phyloP scores from a whole-genome alignment of 208 protist species.

The Crithidia fasciculata region DNA sequence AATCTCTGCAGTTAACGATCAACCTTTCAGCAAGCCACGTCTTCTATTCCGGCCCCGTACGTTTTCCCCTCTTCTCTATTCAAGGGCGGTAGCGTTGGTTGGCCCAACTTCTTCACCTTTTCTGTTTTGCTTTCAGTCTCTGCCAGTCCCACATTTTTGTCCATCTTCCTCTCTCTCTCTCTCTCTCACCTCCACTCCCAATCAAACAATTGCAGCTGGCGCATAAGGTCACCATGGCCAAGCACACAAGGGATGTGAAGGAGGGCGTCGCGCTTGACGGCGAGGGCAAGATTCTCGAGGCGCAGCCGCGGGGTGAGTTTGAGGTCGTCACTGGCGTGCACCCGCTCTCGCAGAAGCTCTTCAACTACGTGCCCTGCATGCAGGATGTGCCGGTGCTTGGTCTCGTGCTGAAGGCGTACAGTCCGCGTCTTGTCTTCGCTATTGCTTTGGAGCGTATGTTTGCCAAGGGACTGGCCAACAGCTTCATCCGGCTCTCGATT shows the following conservation, averaged over 20 bases:
- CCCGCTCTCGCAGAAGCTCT: slow-evolving; percentile 31
- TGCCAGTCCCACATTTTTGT: too few species aligned
- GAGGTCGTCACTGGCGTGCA: slow-evolving; percentile 8
- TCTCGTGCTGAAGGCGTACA: slow-evolving; percentile 31
- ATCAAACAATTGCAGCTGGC: too few species aligned
- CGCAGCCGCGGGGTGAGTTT: neutral
- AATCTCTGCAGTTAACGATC: too few species aligned
- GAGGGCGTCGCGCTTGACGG: neutral
- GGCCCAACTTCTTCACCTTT: too few species aligned
- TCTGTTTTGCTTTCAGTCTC: too few species aligned
- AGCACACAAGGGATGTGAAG: neutral
- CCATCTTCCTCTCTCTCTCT: too few species aligned
- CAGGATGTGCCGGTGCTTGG: slow-evolving; percentile 38
- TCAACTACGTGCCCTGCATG: slow-evolving; percentile 31
- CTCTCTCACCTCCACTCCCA: too few species aligned
- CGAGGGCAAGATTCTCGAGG: neutral
- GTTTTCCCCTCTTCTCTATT: too few species aligned
- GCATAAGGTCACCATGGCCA: neutral
- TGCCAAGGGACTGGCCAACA: slow-evolving; percentile 19
- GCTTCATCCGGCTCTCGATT: slow-evolving; percentile 24
- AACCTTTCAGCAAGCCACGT: too few species aligned
- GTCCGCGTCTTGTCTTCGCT: slow-evolving; percentile 17
- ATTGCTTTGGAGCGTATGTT: slow-evolving; percentile 24
- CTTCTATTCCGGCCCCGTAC: too few species aligned
- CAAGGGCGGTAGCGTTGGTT: too few species aligned